Evolutionary conservation across 495 filamentous ascomycete species (phyloP).

Genomic region (Barbatosphaeria neglecta): DNA sequence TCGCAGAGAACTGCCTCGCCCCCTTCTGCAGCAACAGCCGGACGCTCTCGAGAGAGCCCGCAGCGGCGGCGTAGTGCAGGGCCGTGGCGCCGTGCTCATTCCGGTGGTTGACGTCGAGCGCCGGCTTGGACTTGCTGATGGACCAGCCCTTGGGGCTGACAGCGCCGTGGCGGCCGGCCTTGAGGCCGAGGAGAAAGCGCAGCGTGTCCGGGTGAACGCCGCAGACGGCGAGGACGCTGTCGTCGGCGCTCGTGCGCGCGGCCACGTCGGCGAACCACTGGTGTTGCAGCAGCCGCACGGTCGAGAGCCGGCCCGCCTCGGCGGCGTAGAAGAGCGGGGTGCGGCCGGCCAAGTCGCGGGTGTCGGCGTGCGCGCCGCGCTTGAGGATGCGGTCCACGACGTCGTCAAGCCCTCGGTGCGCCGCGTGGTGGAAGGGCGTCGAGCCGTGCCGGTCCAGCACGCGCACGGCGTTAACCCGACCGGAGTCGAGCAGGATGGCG

Average conservation of each 20-base stretch:
- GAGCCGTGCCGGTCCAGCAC: slow-evolving; percentile 2
- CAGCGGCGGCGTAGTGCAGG: slow-evolving; percentile 5
- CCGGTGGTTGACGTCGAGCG: slow-evolving; percentile 7
- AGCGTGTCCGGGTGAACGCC: neutral
- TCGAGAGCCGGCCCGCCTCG: slow-evolving; percentile 15
- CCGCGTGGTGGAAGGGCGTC: slow-evolving; percentile 8
- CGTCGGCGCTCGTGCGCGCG: slow-evolving; percentile 2
- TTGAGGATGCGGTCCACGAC: slow-evolving; percentile 6
- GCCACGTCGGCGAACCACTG: slow-evolving; percentile 15
- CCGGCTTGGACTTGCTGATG: neutral
- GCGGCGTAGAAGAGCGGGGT: slow-evolving; percentile 16
- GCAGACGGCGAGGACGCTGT: slow-evolving; percentile 5
- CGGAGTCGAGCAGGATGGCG: slow-evolving; percentile 1
- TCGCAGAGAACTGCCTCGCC: slow-evolving; percentile 4
- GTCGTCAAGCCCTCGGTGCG: slow-evolving; percentile 2
- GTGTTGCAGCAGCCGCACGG: slow-evolving; percentile 15
- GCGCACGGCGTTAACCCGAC: slow-evolving; percentile 1
- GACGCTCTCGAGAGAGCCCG: slow-evolving; percentile 2
- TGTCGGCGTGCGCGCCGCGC: slow-evolving; percentile 4
- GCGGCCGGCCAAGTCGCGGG: slow-evolving; percentile 5
- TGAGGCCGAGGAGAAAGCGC: slow-evolving; percentile 3
- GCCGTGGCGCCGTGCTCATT: slow-evolving; percentile 7
- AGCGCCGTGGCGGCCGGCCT: neutral
- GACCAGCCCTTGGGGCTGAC: neutral
- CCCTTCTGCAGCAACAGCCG: slow-evolving; percentile 7